Conservation (phyloP, 352 stramenopile species). For the Globisporangium acanthophoron region DNA sequence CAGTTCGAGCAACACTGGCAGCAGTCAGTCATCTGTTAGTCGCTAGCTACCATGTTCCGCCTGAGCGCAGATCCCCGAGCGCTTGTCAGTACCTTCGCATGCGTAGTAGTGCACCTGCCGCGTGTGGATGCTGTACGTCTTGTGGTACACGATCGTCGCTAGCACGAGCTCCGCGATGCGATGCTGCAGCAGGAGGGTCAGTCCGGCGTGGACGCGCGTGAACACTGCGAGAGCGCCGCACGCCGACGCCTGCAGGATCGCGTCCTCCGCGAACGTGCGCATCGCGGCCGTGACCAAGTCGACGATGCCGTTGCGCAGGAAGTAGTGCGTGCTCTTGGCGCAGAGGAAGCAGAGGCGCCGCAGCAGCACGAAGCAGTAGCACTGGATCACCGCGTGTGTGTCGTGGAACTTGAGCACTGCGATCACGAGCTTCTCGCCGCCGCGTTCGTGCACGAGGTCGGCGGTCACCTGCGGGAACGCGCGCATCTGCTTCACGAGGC, state of each 20-base stretch:
- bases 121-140: slow-evolving; percentile 78
- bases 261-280: slow-evolving; percentile 63
- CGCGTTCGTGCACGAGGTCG: slow-evolving; percentile 38
- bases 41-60: too few relatives aligned
- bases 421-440: slow-evolving; percentile 48
- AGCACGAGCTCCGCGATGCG: slow-evolving; percentile 58
- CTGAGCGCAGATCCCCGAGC: too few relatives aligned
- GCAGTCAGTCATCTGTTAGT: background rate
- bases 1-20: slow-evolving; percentile 58
- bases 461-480: slow-evolving; percentile 59
- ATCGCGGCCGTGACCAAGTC: slow-evolving; percentile 51
- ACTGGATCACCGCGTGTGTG: slow-evolving; percentile 71
- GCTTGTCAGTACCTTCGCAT: slow-evolving; percentile 44
- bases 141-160: slow-evolving; percentile 67
- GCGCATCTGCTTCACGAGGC: slow-evolving; percentile 78
- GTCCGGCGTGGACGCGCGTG: slow-evolving; percentile 41
- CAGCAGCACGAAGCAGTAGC: slow-evolving; percentile 71
- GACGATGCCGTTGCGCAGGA: slow-evolving; percentile 51
- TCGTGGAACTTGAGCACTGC: slow-evolving; percentile 51
- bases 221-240: slow-evolving; percentile 76
- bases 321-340: slow-evolving; percentile 45
- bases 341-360: slow-evolving; percentile 71
- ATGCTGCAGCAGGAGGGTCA: slow-evolving; percentile 46
- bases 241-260: slow-evolving; percentile 70
- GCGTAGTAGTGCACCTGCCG: slow-evolving; percentile 83